These are phyloP conservation scores for Boeremia lycopersici DNA, from an alignment of 2,329 filamentous ascomycete species.

Conservation along the genomic window DNA sequence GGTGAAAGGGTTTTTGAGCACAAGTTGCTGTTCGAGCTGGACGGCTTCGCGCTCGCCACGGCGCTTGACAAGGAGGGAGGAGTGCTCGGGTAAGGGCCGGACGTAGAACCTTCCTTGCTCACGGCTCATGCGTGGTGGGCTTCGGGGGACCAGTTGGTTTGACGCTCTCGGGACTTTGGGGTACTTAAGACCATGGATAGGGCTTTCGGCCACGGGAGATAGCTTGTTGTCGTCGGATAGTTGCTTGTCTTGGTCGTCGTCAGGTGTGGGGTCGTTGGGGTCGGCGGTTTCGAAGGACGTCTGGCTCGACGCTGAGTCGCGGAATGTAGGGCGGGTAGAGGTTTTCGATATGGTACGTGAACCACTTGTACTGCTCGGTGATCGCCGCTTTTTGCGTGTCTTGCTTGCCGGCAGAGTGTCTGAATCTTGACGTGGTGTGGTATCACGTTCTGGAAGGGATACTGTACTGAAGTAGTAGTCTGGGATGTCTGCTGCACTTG, in stretches of 20 bases:
- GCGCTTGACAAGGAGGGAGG: conserved; percentile 47
- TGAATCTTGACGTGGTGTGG: conserved; percentile 6
- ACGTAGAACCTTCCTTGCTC: conserved; percentile 8
- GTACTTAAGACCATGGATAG: conserved; percentile 53
- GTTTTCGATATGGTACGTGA: conserved; percentile 31
- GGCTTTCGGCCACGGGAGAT: conserved; percentile 52
- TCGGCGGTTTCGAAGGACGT: conserved; percentile 56
- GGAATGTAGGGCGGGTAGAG: conserved; percentile 32
- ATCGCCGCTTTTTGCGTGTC: conserved; percentile 6
- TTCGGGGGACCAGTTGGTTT: conserved; percentile 54
- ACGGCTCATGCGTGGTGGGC: conserved; percentile 19
- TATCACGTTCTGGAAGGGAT: conserved; percentile 20
- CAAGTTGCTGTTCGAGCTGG: conserved; percentile 37
- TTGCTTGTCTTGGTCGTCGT: conserved; percentile 50
- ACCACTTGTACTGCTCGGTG: conserved; percentile 31
- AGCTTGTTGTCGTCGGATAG: conserved; percentile 39
- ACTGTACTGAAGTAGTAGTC: conserved; percentile 45
- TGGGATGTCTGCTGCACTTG: conserved; percentile 40
- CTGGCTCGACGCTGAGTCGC: conserved; percentile 44
- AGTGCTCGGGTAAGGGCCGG: conserved; percentile 12
- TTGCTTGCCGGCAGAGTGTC: conserved; percentile 8
- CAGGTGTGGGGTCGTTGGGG: conserved; percentile 54
- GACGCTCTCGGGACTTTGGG: conserved; percentile 56
- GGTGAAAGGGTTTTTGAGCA: conserved; percentile 35
- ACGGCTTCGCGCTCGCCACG: conserved; percentile 43